Base-by-base conservation (phyloP, 208 protist species). In the Acanthamoeba divionensis region DNA sequence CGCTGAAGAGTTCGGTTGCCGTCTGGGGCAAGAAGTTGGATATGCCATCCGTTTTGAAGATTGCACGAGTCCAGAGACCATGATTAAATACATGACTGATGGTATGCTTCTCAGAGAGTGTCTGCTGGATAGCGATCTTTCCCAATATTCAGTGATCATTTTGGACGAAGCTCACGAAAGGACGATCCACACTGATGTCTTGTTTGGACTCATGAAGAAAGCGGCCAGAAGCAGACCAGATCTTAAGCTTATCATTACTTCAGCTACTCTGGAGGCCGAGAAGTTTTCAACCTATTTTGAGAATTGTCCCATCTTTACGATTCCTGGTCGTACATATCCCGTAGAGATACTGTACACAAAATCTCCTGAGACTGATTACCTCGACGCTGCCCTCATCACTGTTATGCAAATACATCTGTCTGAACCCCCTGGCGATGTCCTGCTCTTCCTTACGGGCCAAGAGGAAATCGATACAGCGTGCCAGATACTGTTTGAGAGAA, bases 141-240 rank as follows among this genome's bases (percentile, higher is more conserved):
- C 54, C 26, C 82, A 95, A 8, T 99, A 99, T 94, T 96, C 95
- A 67, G 95, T 98, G 12, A 97, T 99, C 80, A 98, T 99, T 71
- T 94, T 99, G 0, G 99, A 99, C 95, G 99, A 99, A 94, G 99
- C 99, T 0, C 99, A 99, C 92, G 99, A 99, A 93, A 93, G 99
- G 10, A 99, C 98, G 3, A 97, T 99, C 33, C 94, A 98, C 60
- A 99, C 99, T 0, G 99, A 99, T 91, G 97, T 99, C 48, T 93
- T 99, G 3, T 99, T 99, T 90, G 98, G 97, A 9, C 93, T 99
- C 1, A 91, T 99, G 12, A 99, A 95, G 94, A 31, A 91, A 60
- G 65, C 91, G 15, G 13, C 89, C 12, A 83, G 67, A 9, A 89
- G 91, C 44, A 92, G 98, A 15, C 95, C 92, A 7, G 97, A 99